phyloP scores from a whole-genome alignment of 2,329 filamentous ascomycete species.

The Epichloe aotearoae region DNA sequence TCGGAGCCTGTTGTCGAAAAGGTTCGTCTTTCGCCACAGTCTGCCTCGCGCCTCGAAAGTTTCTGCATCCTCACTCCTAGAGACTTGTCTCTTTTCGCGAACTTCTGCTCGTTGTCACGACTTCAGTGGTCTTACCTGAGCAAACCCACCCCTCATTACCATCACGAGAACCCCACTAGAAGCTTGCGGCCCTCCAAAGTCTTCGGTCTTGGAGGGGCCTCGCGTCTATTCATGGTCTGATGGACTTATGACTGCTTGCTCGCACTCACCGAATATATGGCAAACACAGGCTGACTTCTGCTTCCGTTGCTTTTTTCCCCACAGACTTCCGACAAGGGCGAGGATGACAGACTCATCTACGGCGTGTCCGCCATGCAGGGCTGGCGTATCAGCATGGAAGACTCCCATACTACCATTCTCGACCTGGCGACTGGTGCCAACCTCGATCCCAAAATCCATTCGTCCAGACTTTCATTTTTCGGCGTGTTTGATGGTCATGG shows the following conservation, averaged over 20 bases:
- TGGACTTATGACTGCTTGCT: too few species aligned
- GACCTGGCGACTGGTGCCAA: conserved; percentile 54
- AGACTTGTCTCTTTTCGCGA: neutral
- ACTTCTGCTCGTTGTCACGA: neutral
- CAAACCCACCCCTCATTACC: conserved; percentile 1
- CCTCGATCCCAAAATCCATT: conserved; percentile 47
- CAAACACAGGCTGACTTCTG: conserved; percentile 13
- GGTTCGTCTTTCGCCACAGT: conserved; percentile 38
- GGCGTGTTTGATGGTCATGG: conserved; percentile 97
- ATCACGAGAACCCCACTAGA: conserved; percentile 2
- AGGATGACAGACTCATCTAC: conserved; percentile 86
- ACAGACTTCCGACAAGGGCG: conserved; percentile 76
- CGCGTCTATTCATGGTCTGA: neutral
- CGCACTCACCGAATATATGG: neutral
- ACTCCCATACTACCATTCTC: conserved; percentile 81
- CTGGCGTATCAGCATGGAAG: conserved; percentile 99
- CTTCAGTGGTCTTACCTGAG: neutral
- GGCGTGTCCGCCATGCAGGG: conserved; percentile 98
- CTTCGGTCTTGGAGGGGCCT: conserved; percentile 1
- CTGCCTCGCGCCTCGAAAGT: neutral
- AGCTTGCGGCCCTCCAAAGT: neutral
- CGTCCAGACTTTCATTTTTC: conserved; percentile 80
- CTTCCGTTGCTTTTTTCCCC: conserved; percentile 1
- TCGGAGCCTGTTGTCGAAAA: conserved; percentile 98
- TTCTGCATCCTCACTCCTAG: neutral